Conservation (phyloP, 129 eudicot genomes). For the Glebionis coronaria region DNA sequence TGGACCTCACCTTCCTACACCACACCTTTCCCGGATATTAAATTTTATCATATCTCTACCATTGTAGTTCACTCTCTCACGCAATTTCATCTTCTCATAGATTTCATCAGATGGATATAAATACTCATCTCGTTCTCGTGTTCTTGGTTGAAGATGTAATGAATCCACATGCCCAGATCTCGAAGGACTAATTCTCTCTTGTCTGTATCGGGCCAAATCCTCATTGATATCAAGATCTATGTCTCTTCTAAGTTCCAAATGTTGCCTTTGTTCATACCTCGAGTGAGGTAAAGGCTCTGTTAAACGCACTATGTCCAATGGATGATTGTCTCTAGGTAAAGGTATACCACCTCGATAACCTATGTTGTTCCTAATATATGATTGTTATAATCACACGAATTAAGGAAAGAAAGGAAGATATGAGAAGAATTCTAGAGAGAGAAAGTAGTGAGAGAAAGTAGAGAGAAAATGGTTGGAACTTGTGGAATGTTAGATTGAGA, state of each 20-base stretch:
- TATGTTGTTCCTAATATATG: too few species aligned
- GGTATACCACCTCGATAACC: slow-evolving; percentile 34
- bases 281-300: slow-evolving; percentile 26
- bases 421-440: too few species aligned
- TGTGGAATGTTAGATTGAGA: too few species aligned
- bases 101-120: slow-evolving; percentile 35
- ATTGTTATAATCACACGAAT: too few species aligned
- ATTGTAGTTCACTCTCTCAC: slow-evolving; percentile 34
- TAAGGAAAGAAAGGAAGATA: too few species aligned
- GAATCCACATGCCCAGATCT: slow-evolving; percentile 32
- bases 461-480: too few species aligned
- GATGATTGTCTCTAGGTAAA: slow-evolving; percentile 33
- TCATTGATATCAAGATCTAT: slow-evolving; percentile 22
- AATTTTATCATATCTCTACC: slow-evolving; percentile 25
- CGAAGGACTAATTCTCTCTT: slow-evolving; percentile 33
- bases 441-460: too few species aligned
- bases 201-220: slow-evolving; percentile 17
- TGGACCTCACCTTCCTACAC: too few species aligned
- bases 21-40: slow-evolving; percentile 12
- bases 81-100: slow-evolving; percentile 29
- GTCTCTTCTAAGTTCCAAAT: slow-evolving; percentile 26
- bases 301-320: slow-evolving; percentile 24
- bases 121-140: slow-evolving; percentile 30
- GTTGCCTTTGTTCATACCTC: slow-evolving; percentile 39
- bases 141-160: slow-evolving; percentile 26